These are phyloP conservation scores for Aphanomyces euteiches DNA, from an alignment of 352 stramenopile genomes.

Conservation along the genomic window DNA sequence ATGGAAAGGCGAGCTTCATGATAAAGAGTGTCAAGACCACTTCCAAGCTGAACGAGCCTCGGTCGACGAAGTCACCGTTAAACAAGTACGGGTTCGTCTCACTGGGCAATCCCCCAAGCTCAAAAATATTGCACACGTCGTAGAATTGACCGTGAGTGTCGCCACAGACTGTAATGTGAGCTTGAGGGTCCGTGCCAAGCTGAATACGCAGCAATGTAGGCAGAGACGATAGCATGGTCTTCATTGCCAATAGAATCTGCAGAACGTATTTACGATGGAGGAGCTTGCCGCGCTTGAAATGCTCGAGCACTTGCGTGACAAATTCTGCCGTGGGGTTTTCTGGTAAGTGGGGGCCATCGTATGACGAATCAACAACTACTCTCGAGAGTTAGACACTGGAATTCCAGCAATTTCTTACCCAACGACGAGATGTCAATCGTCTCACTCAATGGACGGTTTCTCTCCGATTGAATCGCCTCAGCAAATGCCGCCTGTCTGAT, in stretches of 20 bases:
- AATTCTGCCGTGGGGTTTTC: slow-evolving; percentile 74
- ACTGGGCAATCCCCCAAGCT: slow-evolving; percentile 95
- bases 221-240: slow-evolving; percentile 85
- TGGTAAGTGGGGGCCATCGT: slow-evolving; percentile 71
- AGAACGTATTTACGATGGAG: slow-evolving; percentile 98
- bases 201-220: slow-evolving; percentile 88
- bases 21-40: slow-evolving; percentile 97
- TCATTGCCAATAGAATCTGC: slow-evolving; percentile 92
- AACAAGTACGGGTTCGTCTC: slow-evolving; percentile 98
- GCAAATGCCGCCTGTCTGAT: slow-evolving; percentile 95
- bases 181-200: slow-evolving; percentile 42
- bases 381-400: background rate
- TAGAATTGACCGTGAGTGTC: slow-evolving; percentile 99
- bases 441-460: slow-evolving; percentile 88
- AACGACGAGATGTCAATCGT: slow-evolving; percentile 88
- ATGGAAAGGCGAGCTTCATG: slow-evolving; percentile 94
- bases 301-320: slow-evolving; percentile 89
- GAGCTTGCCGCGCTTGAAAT: slow-evolving; percentile 96
- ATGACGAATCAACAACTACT: slow-evolving; percentile 72
- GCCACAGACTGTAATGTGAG: slow-evolving; percentile 94
- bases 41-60: slow-evolving; percentile 98
- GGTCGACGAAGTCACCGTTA: slow-evolving; percentile 99
- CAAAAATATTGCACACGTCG: slow-evolving; percentile 99
- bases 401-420: slow-evolving; percentile 32
- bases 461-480: slow-evolving; percentile 94